phyloP scores from a whole-genome alignment of 768 basidiomycete genomes.

The Russula sp. region DNA sequence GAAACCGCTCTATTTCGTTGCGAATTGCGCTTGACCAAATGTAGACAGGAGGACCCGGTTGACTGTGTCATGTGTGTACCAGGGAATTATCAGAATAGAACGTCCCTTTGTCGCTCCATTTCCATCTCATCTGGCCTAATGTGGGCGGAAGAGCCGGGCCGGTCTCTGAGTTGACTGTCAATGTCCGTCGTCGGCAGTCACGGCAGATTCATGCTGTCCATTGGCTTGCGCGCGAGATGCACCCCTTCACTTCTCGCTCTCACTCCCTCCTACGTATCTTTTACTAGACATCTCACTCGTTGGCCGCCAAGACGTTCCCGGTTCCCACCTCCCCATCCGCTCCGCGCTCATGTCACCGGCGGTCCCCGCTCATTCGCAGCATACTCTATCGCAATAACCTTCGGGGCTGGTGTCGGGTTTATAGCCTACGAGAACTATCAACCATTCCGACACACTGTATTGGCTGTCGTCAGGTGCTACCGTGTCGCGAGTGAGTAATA shows the following conservation, averaged over 20 bases:
- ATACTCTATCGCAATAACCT: constrained; percentile 30
- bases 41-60: background rate
- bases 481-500: constrained; percentile 62
- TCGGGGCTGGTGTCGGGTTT: constrained; percentile 38
- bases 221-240: constrained; percentile 16
- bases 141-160: constrained; percentile 6
- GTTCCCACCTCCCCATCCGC: background rate
- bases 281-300: constrained; percentile 2
- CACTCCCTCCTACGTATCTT: background rate
- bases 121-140: constrained; percentile 6
- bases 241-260: background rate
- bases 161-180: background rate
- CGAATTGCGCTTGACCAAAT: constrained; percentile 4
- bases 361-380: constrained; percentile 20
- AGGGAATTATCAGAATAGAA: background rate
- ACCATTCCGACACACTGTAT: constrained; percentile 68
- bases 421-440: constrained; percentile 65
- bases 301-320: constrained; percentile 12
- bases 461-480: constrained; percentile 77
- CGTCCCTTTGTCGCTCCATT: background rate
- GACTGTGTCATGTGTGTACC: no score
- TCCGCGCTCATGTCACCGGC: background rate
- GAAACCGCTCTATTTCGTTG: background rate
- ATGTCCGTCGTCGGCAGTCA: background rate
- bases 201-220: constrained; percentile 23